Conservation (phyloP, 2,329 filamentous ascomycete species). For the Tolypocladium album region DNA sequence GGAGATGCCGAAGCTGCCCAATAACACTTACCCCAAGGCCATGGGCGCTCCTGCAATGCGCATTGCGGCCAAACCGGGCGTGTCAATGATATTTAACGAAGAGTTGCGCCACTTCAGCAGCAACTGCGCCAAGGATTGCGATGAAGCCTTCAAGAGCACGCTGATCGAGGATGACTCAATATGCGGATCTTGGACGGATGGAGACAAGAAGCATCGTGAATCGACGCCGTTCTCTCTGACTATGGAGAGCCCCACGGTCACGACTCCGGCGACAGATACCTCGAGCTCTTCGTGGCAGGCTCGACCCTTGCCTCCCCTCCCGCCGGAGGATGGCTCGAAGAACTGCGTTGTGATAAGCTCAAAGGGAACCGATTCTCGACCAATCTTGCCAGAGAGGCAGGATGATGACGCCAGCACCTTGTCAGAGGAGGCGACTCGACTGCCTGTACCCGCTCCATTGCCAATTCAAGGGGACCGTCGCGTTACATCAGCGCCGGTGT, state of each 20-base stretch:
- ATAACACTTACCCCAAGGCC: conserved; percentile 15
- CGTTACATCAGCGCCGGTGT: conserved; percentile 39
- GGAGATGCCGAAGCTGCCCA: conserved; percentile 13
- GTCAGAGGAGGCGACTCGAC: conserved; percentile 14
- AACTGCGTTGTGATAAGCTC: conserved; percentile 7
- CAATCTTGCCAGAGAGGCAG: conserved; percentile 14
- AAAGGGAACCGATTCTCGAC: conserved; percentile 10
- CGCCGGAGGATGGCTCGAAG: conserved; percentile 16
- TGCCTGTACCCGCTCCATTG: conserved; percentile 19
- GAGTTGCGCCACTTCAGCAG: conserved; percentile 76
- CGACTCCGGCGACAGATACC: conserved; percentile 17
- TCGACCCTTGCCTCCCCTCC: conserved; percentile 41
- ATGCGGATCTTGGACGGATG: conserved; percentile 21
- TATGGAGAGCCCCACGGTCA: conserved; percentile 20
- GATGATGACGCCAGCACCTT: conserved; percentile 8
- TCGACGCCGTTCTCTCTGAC: conserved; percentile 32
- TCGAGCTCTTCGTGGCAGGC: conserved; percentile 30
- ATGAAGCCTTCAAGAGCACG: conserved; percentile 77
- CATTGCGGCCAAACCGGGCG: conserved; percentile 9
- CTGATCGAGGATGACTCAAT: conserved; percentile 30
- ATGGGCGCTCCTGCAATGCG: conserved; percentile 8
- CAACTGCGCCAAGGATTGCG: conserved; percentile 80
- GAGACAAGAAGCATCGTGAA: conserved; percentile 18
- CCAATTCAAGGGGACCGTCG: conserved; percentile 30
- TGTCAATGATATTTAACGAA: conserved; percentile 43